These are phyloP conservation scores for Coemansia linderi DNA, from an alignment of 371 early-diverging fungal species.

Conservation along the genomic window DNA sequence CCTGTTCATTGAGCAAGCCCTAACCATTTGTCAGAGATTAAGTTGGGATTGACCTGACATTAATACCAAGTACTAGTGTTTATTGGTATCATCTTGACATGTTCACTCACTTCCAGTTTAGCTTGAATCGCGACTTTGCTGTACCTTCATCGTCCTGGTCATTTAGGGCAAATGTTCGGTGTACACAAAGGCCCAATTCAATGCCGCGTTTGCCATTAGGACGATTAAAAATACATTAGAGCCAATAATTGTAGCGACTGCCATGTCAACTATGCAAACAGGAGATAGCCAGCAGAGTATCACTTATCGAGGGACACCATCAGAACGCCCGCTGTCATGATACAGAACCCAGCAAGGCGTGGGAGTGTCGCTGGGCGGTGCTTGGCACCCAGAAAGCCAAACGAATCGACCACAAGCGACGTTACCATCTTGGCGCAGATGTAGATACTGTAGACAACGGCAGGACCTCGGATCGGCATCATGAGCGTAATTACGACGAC, in stretches of 20 bases:
- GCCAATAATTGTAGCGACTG: neutral
- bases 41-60: too few species aligned
- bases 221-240: neutral
- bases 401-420: slow-evolving; percentile 21
- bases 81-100: too few species aligned
- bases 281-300: neutral
- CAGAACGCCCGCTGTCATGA: slow-evolving; percentile 24
- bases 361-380: slow-evolving; percentile 24
- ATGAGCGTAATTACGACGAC: slow-evolving; percentile 30
- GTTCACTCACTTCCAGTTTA: too few species aligned
- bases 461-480: slow-evolving; percentile 25
- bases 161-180: too few species aligned
- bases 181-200: too few species aligned
- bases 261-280: neutral
- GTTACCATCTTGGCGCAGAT: slow-evolving; percentile 29
- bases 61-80: too few species aligned
- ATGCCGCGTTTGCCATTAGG: neutral
- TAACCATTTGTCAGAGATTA: too few species aligned
- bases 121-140: too few species aligned
- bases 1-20: too few species aligned
- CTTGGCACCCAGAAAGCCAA: slow-evolving; percentile 28
- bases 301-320: slow-evolving; percentile 28
- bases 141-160: too few species aligned
- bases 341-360: slow-evolving; percentile 15
- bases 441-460: slow-evolving; percentile 22